Conservation (phyloP, 768 basidiomycete genomes). For the Mycena rosella region DNA sequence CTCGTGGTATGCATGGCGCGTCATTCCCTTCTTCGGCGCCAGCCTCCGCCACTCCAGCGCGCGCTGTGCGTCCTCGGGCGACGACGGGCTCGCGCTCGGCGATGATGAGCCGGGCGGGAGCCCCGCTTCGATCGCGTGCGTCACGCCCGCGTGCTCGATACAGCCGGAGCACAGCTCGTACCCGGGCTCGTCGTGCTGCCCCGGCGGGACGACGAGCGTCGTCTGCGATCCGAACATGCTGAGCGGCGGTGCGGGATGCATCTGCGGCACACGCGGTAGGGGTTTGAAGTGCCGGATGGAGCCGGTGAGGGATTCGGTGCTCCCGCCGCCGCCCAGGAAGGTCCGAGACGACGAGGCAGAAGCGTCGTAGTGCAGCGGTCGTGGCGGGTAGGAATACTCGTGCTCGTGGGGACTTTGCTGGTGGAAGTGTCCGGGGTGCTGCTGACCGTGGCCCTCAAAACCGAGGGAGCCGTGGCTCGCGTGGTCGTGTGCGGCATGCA, state of each 20-base stretch:
- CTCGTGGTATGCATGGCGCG: constrained; percentile 89
- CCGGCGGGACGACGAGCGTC: constrained; percentile 30
- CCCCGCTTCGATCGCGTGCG: constrained; percentile 78
- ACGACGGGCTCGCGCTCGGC: constrained; percentile 53
- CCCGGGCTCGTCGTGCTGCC: constrained; percentile 53
- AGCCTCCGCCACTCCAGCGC: constrained; percentile 74
- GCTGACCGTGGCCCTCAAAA: constrained; percentile 37
- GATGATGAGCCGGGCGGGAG: constrained; percentile 64
- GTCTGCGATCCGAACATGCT: constrained; percentile 34
- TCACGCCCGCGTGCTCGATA: constrained; percentile 81
- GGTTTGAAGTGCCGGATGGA: constrained; percentile 37
- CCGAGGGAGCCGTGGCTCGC: constrained; percentile 51
- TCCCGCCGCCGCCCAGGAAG: constrained; percentile 22
- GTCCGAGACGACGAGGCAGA: constrained; percentile 32
- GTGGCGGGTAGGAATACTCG: constrained; percentile 33
- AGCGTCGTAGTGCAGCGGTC: constrained; percentile 19
- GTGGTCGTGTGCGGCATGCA: constrained; percentile 38
- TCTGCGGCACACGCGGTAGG: constrained; percentile 34
- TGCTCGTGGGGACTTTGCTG: constrained; percentile 15
- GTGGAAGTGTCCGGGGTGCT: not conserved
- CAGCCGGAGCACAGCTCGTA: constrained; percentile 91
- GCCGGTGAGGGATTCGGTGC: constrained; percentile 33
- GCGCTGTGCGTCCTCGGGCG: constrained; percentile 65
- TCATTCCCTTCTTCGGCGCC: constrained; percentile 81
- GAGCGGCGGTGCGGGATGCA: not conserved